Evolutionary conservation across 306 rosid genomes (phyloP), one percentile per base, ranked within the genome.

Genomic region (Prunus mongolica): DNA sequence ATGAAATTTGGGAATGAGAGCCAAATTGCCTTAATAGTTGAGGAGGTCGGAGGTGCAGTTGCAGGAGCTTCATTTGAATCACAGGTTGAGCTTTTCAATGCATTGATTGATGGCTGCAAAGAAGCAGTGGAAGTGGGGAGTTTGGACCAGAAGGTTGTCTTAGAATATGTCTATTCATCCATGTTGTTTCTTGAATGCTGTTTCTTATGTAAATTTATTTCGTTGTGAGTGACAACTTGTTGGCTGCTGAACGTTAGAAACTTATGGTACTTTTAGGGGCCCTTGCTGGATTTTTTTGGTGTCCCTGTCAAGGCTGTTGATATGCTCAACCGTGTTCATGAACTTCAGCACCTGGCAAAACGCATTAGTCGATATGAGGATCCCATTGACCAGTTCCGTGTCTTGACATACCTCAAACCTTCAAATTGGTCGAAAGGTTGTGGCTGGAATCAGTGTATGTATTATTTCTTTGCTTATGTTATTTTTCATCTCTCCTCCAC

Each of bases 401-500:
- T 86, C 69, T 81, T 96, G 78, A 83, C 79, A 7, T 86, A 89
- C 82, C 93, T 96, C 73, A 96, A 96, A 71, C 99, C 98, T 84
- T 83, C 99, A 79, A 96, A 91, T 79, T 96, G 99, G 99, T 93
- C 99, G 8, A 96, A 96, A 87, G 99, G 99, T 70, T 96, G 99
- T 75, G 99, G 99, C 69, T 96, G 99, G 99, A 96, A 96, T 89
- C 98, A 89, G 78, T 80, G 99, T 96, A 96, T 58, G 99, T 88
- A 45, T 75, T 79, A 69, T 68, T 83, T 72, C 47, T 82, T 72
- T 41, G 8, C 55, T 65, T 66, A 8, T 69, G 19, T 76, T 65
- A 20, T 77, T 24, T 71, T 12, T 41, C 2, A 6, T 47, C 20
- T 18, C 4, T 27, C 46, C 15, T 65, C 67, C 16, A 10, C 24